phyloP scores from a whole-genome alignment of 2,329 filamentous ascomycete genomes.

The Lomentospora prolificans region DNA sequence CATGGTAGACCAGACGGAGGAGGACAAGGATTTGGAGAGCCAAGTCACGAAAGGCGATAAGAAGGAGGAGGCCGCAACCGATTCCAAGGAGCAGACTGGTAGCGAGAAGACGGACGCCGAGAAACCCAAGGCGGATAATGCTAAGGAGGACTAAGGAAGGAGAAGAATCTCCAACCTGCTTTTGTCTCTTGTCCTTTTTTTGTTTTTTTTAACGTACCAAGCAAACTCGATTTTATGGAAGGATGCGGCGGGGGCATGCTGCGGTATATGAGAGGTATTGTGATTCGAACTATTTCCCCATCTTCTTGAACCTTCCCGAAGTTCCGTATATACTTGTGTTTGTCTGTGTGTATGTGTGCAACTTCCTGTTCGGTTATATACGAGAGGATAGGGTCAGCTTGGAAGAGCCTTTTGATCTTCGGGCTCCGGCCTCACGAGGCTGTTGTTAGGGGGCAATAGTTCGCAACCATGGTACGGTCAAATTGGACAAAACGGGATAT shows the following conservation, averaged over 20 bases:
- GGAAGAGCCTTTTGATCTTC: too few species aligned
- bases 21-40: slow-evolving; percentile 76
- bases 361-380: not conserved
- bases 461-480: too few species aligned
- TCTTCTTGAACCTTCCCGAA: not conserved
- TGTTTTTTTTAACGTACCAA: slow-evolving; percentile 3
- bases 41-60: slow-evolving; percentile 60
- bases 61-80: slow-evolving; percentile 7
- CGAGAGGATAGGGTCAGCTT: not conserved
- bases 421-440: too few species aligned
- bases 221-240: slow-evolving; percentile 1
- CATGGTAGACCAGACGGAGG: slow-evolving; percentile 81
- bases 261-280: slow-evolving; percentile 1
- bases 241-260: not conserved
- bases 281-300: not conserved
- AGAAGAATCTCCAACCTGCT: not conserved
- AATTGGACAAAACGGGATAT: too few species aligned
- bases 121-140: slow-evolving; percentile 9
- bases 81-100: slow-evolving; percentile 16
- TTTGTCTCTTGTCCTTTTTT: not conserved
- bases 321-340: slow-evolving; percentile 1
- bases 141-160: not conserved
- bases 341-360: not conserved
- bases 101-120: slow-evolving; percentile 11
- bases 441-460: too few species aligned